Evolutionary conservation across 2,329 filamentous ascomycete species (phyloP).

Genomic region (Aspergillus sp.): DNA sequence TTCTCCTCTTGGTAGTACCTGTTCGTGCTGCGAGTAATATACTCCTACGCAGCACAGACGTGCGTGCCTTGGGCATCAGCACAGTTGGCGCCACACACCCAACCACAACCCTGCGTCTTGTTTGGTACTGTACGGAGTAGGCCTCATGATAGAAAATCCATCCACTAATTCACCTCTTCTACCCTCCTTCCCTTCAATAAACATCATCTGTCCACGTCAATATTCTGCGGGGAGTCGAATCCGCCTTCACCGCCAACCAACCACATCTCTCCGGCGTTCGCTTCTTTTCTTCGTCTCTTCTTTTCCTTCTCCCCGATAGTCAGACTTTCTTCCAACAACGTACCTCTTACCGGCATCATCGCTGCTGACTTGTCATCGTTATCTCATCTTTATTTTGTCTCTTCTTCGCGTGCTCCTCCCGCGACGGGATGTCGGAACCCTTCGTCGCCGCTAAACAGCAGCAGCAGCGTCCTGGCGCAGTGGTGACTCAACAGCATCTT

Average conservation of each 20-base stretch:
- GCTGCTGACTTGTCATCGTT: conserved; percentile 6
- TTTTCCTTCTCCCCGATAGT: background rate
- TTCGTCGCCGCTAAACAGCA: conserved; percentile 4
- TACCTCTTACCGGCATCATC: conserved; percentile 1
- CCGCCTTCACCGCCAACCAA: background rate
- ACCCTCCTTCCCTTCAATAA: background rate
- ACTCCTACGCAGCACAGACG: background rate
- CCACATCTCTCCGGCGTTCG: background rate
- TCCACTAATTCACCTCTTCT: background rate
- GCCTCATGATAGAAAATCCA: background rate
- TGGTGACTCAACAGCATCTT: conserved; percentile 14
- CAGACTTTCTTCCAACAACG: conserved; percentile 1
- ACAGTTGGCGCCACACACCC: background rate
- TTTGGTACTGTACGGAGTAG: no score
- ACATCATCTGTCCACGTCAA: background rate
- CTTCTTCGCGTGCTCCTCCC: background rate
- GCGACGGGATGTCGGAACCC: conserved; percentile 21
- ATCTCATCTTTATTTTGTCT: conserved; percentile 1
- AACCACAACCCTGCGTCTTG: background rate
- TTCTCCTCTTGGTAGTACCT: no score
- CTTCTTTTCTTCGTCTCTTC: conserved; percentile 3
- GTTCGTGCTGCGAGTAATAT: no score
- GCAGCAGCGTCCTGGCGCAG: conserved; percentile 3
- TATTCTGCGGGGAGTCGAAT: background rate
- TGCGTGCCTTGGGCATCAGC: background rate